Evolutionary conservation across 1,139 yeast species (phyloP).

Genomic region (Candida pseudoviswanathii): DNA sequence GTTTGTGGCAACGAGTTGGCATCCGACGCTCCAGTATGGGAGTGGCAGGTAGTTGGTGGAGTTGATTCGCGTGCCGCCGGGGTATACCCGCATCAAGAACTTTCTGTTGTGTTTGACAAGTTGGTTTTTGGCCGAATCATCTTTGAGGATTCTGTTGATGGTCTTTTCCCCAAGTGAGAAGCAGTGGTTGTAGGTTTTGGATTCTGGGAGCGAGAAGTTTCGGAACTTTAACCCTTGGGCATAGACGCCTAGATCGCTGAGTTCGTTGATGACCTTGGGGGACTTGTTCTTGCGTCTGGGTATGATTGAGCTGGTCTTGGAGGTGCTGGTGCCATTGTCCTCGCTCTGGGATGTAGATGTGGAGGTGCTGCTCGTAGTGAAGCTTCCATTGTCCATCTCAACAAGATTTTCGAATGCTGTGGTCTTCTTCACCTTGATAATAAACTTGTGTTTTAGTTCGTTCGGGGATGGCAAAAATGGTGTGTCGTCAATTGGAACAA

Average conservation of each 20-base stretch:
- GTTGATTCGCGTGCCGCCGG: slow-evolving; percentile 72
- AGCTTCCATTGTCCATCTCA: slow-evolving; percentile 26
- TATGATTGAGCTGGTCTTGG: slow-evolving; percentile 18
- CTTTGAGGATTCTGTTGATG: slow-evolving; percentile 63
- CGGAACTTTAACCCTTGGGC: slow-evolving; percentile 75
- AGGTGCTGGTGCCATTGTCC: slow-evolving; percentile 26
- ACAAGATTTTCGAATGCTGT: slow-evolving; percentile 25
- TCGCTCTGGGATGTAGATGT: slow-evolving; percentile 52
- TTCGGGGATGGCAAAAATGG: slow-evolving; percentile 68
- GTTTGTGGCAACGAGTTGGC: slow-evolving; percentile 93
- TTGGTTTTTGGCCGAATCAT: slow-evolving; percentile 51
- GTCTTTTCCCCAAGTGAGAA: slow-evolving; percentile 84
- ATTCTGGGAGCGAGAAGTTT: slow-evolving; percentile 83
- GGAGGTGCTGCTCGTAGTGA: slow-evolving; percentile 27
- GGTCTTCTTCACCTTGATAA: slow-evolving; percentile 76
- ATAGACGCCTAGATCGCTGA: slow-evolving; percentile 67
- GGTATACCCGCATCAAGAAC: slow-evolving; percentile 83
- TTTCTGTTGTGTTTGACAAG: slow-evolving; percentile 76
- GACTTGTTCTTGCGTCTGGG: slow-evolving; percentile 25
- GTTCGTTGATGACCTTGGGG: slow-evolving; percentile 39
- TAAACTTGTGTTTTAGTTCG: slow-evolving; percentile 64
- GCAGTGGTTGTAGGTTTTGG: slow-evolving; percentile 78
- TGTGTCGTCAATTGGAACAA: slow-evolving; percentile 36
- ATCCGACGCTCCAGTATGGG: slow-evolving; percentile 79
- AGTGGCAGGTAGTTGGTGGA: slow-evolving; percentile 84